A percentile compares a stretch with the other conserved stretches of the same genome.
These are phyloP conservation scores for Rasamsonia emersonii DNA, from an alignment of 2,329 filamentous ascomycete species.

Conservation along the genomic window DNA sequence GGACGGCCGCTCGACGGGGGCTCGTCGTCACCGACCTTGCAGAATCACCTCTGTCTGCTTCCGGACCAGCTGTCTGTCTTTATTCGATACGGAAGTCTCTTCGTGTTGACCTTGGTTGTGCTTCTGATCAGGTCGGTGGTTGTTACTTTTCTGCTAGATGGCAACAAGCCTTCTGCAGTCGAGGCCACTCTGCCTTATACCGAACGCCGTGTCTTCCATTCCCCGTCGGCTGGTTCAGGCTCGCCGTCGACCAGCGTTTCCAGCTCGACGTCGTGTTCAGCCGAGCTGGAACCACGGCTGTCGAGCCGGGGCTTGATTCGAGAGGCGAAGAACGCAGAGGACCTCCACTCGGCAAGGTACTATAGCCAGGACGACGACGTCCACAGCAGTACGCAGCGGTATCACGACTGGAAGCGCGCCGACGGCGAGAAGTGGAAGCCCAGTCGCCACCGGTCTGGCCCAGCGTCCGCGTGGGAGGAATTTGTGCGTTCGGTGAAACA, in stretches of 20 bases:
- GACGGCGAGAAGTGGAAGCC: slow-evolving; percentile 22
- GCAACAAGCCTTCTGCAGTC: slow-evolving; percentile 19
- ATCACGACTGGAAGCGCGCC: slow-evolving; percentile 8
- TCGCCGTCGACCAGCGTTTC: slow-evolving; percentile 15
- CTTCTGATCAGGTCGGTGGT: slow-evolving; percentile 38
- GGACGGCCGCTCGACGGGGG: slow-evolving; percentile 21
- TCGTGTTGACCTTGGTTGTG: slow-evolving; percentile 43
- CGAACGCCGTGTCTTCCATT: slow-evolving; percentile 13
- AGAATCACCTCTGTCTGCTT: slow-evolving; percentile 83
- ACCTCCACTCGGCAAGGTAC: background rate
- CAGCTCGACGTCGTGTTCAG: slow-evolving; percentile 15
- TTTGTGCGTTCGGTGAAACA: slow-evolving; percentile 53
- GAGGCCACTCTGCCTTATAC: slow-evolving; percentile 23
- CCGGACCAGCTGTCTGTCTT: slow-evolving; percentile 83
- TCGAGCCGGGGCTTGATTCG: slow-evolving; percentile 5
- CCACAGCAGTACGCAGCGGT: slow-evolving; percentile 6
- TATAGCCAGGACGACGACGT: slow-evolving; percentile 6
- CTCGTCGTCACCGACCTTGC: slow-evolving; percentile 50
- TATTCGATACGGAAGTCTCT: slow-evolving; percentile 63
- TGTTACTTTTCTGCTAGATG: slow-evolving; percentile 18
- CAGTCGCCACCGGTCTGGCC: slow-evolving; percentile 13
- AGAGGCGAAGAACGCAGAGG: background rate
- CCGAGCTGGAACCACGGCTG: slow-evolving; percentile 13
- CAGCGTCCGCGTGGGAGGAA: slow-evolving; percentile 46
- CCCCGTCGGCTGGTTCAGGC: slow-evolving; percentile 19